Conservation (phyloP, 345 rosid species). For the Sonneratia caseolaris region DNA sequence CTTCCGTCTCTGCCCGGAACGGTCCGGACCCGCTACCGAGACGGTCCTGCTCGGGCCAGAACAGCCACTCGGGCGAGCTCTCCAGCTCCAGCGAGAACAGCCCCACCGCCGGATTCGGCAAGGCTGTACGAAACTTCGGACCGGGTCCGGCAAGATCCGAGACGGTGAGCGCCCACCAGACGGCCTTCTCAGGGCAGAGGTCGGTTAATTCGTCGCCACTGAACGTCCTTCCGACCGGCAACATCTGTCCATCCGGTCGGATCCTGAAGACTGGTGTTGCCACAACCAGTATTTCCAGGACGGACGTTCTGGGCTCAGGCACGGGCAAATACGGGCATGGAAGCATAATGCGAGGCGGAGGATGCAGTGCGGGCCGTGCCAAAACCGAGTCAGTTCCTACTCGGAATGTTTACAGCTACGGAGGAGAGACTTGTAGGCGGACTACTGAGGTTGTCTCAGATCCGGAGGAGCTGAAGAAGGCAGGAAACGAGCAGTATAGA, state of each 20-base stretch:
- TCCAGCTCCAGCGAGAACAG: slow-evolving; percentile 37
- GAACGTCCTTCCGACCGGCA: slow-evolving; percentile 69
- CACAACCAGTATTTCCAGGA: slow-evolving; percentile 16
- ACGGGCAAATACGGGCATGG: slow-evolving; percentile 83
- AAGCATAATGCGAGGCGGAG: slow-evolving; percentile 65
- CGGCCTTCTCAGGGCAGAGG: slow-evolving; percentile 41
- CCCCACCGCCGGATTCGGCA: slow-evolving; percentile 31
- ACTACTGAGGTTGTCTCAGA: slow-evolving; percentile 17
- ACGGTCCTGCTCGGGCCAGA: slow-evolving; percentile 39
- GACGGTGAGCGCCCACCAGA: slow-evolving; percentile 27
- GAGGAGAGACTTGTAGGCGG: slow-evolving; percentile 13
- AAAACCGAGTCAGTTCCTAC: neutral
- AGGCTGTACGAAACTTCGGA: slow-evolving; percentile 18
- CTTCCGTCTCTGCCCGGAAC: slow-evolving; percentile 57
- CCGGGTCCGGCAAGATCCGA: slow-evolving; percentile 40
- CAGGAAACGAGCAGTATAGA: slow-evolving; percentile 71
- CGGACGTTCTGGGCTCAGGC: slow-evolving; percentile 71
- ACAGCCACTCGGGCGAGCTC: slow-evolving; percentile 28
- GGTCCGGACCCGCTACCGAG: slow-evolving; percentile 18
- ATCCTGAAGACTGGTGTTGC: slow-evolving; percentile 58
- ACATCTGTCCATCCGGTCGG: slow-evolving; percentile 74
- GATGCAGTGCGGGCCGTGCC: neutral
- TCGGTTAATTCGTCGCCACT: slow-evolving; percentile 39
- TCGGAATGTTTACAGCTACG: neutral
- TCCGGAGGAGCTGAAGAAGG: slow-evolving; percentile 63